A percentile compares a stretch with the other conserved stretches of the same genome.
Evolutionary conservation across 805 yeast species (phyloP).

Genomic region (Jamesozyma jinghongensis): DNA sequence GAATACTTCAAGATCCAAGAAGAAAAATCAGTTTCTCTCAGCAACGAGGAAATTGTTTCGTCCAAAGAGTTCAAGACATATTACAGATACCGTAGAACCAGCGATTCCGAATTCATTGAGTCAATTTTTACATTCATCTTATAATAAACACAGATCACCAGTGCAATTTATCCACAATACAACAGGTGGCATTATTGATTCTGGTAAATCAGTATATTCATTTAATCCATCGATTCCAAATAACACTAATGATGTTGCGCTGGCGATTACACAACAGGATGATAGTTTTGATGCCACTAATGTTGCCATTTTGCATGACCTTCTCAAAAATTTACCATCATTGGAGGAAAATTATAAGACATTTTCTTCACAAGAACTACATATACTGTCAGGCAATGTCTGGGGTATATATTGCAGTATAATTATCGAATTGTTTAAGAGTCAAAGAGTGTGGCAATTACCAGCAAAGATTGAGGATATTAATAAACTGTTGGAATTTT

Average conservation of each 20-base stretch:
- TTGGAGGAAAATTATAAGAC: constrained; percentile 25
- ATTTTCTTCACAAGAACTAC: constrained; percentile 24
- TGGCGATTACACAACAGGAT: constrained; percentile 12
- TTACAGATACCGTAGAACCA: constrained; percentile 17
- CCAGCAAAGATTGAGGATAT: constrained; percentile 27
- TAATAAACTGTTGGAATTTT: constrained; percentile 21
- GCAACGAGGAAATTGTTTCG: constrained; percentile 23
- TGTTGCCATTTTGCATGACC: constrained; percentile 22
- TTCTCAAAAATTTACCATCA: constrained; percentile 26
- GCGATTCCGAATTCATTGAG: constrained; percentile 22
- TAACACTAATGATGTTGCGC: constrained; percentile 14
- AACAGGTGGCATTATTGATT: constrained; percentile 18
- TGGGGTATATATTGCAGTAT: constrained; percentile 28
- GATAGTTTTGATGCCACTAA: constrained; percentile 11
- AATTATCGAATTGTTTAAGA: constrained; percentile 23
- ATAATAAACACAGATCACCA: constrained; percentile 25
- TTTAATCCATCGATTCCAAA: constrained; percentile 17
- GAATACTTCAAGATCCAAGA: constrained; percentile 8
- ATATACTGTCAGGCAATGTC: constrained; percentile 23
- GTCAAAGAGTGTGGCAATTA: constrained; percentile 25
- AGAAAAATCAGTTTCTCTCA: constrained; percentile 13
- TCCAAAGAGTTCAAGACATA: constrained; percentile 14
- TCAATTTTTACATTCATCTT: constrained; percentile 27
- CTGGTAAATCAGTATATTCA: constrained; percentile 23
- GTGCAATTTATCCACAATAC: constrained; percentile 25